Percentiles rank a stretch among this genome's conserved stretches.
Evolutionary conservation across 148 eudicot species (phyloP).

Genomic region (Drosera capensis): DNA sequence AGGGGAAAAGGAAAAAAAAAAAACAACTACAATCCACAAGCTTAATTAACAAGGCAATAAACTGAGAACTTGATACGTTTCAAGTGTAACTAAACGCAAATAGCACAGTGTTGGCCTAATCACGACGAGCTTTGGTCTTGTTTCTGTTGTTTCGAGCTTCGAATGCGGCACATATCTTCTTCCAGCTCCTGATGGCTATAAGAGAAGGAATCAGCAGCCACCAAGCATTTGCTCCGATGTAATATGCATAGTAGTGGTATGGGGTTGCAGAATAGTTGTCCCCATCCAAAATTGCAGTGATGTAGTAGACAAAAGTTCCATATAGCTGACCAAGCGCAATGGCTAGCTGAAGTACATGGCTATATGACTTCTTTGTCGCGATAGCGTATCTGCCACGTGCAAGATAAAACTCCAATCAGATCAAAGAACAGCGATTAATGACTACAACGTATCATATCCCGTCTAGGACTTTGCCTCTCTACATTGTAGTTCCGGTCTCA

Average conservation of each 20-base stretch:
- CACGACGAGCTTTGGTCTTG: constrained; percentile 46
- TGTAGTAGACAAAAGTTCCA: constrained; percentile 59
- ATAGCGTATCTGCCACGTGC: constrained; percentile 70
- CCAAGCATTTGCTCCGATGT: constrained; percentile 39
- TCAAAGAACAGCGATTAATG: too few species aligned
- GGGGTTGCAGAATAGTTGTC: constrained; percentile 46
- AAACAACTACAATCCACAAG: too few species aligned
- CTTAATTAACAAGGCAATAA: too few species aligned
- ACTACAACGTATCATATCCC: too few species aligned
- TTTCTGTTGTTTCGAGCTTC: constrained; percentile 18
- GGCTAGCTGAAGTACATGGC: constrained; percentile 55
- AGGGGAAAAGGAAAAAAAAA: too few species aligned
- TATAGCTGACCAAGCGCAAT: constrained; percentile 76
- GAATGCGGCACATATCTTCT: constrained; percentile 46
- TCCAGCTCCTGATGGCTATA: constrained; percentile 60
- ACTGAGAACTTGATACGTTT: too few species aligned
- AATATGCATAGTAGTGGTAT: constrained; percentile 56
- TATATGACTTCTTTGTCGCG: constrained; percentile 53
- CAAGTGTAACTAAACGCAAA: too few species aligned
- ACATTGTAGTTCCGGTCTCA: too few species aligned
- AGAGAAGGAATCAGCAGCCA: constrained; percentile 66
- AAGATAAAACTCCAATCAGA: too few species aligned
- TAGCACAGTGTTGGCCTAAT: too few species aligned
- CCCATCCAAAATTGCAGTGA: constrained; percentile 58
- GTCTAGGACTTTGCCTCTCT: too few species aligned